Base-by-base conservation (phyloP, 257 asterid species). In the Coffea canephora region DNA sequence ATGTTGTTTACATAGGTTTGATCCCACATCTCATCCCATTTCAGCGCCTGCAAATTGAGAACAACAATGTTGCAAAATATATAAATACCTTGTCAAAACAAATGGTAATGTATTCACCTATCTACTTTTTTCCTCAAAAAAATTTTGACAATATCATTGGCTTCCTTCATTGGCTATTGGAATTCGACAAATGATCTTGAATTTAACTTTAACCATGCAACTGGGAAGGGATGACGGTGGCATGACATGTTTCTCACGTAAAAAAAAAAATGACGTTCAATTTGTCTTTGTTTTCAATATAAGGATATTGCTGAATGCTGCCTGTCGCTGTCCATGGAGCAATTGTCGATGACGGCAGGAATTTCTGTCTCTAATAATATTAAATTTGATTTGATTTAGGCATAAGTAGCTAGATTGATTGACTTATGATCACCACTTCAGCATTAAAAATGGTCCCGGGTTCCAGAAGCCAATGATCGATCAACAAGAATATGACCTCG, bases 21-120 rank as follows among this genome's bases (percentile, higher is more conserved):
- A 34, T 83, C 87, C 87, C 83, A 78, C 89, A 90, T 71, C 14
- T 87, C 94, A 73, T 91, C 95, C 99, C 99, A 95, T 86, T 84
- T 84, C 50, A 93, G 64, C 88, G 90, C 86, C 99, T 95, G 87
- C 41, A 39, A 39, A 39, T 83, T 81, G 6, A 45, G 11, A 52
- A 9, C 31, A 57, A 74, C 48, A 34, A 21, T 61, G 13, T 64
- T 65, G 57, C 16, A 52, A 23, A 27, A 27, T n/a, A n/a, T n/a
- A n/a, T 6, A 3, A 1, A 27, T 34, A 27, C 50, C 14, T 8
- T 1, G 39, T n/a, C n/a, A 19, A 27, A 57, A 5, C 25, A 6
- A 6, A 21, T 5, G 7, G 62, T 55, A 19, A 19, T 57, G 65
- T 21, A 5, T 1, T 39, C 41, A 3, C 4, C 41, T 39, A 39